Base-by-base conservation (phyloP, 2,329 filamentous ascomycete species). In the Calonectria multiphialidica region DNA sequence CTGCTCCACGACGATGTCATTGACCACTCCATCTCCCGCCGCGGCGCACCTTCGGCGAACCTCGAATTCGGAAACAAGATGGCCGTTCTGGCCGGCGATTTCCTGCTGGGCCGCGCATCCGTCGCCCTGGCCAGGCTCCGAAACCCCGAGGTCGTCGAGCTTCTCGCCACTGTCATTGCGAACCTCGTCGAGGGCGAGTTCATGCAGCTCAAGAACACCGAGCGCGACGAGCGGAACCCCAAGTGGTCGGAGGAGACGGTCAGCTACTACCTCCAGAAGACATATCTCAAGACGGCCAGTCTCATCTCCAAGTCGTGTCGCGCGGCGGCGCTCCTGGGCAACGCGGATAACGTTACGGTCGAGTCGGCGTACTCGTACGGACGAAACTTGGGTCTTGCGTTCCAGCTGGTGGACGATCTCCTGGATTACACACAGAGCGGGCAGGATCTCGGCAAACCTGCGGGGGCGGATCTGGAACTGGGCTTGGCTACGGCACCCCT, bases 161-260 rank as follows among this genome's bases (percentile, higher is more conserved):
- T 99, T 9, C 87, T 99, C 35, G 95, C 97, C 5, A 98, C 96
- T 1, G 97, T 98, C 49, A 98, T 99, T 78, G 96, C 97, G 53
- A 99, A 99, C 83, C 88, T 99, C 30, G 96, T 99, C 23, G 97
- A 99, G 86, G 97, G 97, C 81, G 97, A 99, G 85, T 98, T 99
- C 87, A 99, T 99, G 97, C 97, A 99, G 87, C 88, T 99, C 79
- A 97, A 98, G 87, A 99, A 99, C 84, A 98, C 97, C 1, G 94
- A 94, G 55, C 89, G 91, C 76, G 96, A 98, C 82, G 96, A 98
- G 87, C 89, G 90, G 75, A 93, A 94, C 77, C 96, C 96, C 1
- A 87, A 89, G 12, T 98, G 94, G 90, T 97, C 93, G 2, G 95
- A 98, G 80, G 94, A 98, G 66, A 94, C 95, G 1, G 90, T 99